A percentile compares a stretch with the other conserved stretches of the same genome.
Conservation (phyloP, 768 basidiomycete genomes). For the Lactarius deliciosus region DNA sequence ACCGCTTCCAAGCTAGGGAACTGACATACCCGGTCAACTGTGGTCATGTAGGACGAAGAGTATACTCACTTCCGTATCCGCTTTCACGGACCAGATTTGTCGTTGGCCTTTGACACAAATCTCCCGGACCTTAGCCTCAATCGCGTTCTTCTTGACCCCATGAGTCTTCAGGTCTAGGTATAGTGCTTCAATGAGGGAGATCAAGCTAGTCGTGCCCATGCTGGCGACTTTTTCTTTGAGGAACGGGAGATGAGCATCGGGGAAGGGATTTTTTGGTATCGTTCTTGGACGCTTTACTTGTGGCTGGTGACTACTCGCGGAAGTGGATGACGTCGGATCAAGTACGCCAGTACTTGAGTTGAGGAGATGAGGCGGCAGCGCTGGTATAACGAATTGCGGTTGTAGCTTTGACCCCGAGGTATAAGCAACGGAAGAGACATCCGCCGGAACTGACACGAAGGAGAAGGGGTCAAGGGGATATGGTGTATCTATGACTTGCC, state of each 20-base stretch:
- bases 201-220: conserved; percentile 60
- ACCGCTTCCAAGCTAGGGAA: conserved; percentile 1
- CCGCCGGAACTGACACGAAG: conserved; percentile 54
- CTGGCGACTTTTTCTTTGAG: conserved; percentile 63
- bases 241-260: conserved; percentile 58
- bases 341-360: conserved; percentile 18
- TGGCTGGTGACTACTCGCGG: conserved; percentile 15
- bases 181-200: conserved; percentile 69
- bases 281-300: conserved; percentile 32
- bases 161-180: conserved; percentile 66
- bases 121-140: conserved; percentile 79
- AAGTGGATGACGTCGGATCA: conserved; percentile 27
- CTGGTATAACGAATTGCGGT: conserved; percentile 46
- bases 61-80: conserved; percentile 22
- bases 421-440: conserved; percentile 32
- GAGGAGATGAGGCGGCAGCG: conserved; percentile 33
- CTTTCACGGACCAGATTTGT: conserved; percentile 73
- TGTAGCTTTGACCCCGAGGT: conserved; percentile 30
- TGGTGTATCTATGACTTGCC: conserved; percentile 55
- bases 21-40: conserved; percentile 12
- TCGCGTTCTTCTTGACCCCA: conserved; percentile 79
- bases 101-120: conserved; percentile 70
- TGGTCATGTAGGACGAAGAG: not conserved
- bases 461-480: conserved; percentile 77
- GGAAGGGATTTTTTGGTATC: conserved; percentile 60